Evolutionary conservation across 768 basidiomycete genomes (phyloP).

Genomic region (Cyclocybe aegerita): DNA sequence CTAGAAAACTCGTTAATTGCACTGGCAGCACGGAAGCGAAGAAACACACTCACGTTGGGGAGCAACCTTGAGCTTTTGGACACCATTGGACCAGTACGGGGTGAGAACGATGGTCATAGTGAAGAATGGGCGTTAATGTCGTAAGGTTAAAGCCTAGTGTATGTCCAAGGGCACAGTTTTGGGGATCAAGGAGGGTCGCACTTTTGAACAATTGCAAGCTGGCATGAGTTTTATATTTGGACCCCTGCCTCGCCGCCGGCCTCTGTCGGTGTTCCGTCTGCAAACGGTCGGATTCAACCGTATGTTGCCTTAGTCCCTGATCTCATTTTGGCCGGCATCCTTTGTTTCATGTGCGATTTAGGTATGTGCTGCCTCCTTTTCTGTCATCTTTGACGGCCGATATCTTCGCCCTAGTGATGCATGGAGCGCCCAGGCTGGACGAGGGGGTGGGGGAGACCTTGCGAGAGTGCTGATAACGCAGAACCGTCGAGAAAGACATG

Average conservation of each 20-base stretch:
- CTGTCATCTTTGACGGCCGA: neutral
- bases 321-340: conserved; percentile 10
- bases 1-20: conserved; percentile 24
- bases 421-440: neutral
- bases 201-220: neutral
- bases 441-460: neutral
- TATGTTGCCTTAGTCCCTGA: conserved; percentile 23
- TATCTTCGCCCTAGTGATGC: neutral
- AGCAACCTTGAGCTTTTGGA: conserved; percentile 66
- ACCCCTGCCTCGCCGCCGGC: conserved; percentile 1
- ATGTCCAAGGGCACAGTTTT: conserved; percentile 1
- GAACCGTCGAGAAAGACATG: too few relatives aligned
- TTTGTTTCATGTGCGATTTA: conserved; percentile 13
- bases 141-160: conserved; percentile 1
- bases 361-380: conserved; percentile 4
- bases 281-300: conserved; percentile 23
- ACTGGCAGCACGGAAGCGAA: conserved; percentile 5
- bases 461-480: too few relatives aligned
- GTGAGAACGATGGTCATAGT: conserved; percentile 64
- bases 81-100: conserved; percentile 69
- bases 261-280: conserved; percentile 6
- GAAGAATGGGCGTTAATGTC: conserved; percentile 5
- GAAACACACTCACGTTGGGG: conserved; percentile 47
- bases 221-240: conserved; percentile 1
- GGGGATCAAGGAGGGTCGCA: neutral